A percentile compares a stretch with the other conserved stretches of the same genome.
Evolutionary conservation across 768 basidiomycete species (phyloP).

Genomic region (Porphyrellus cyaneotinctus): DNA sequence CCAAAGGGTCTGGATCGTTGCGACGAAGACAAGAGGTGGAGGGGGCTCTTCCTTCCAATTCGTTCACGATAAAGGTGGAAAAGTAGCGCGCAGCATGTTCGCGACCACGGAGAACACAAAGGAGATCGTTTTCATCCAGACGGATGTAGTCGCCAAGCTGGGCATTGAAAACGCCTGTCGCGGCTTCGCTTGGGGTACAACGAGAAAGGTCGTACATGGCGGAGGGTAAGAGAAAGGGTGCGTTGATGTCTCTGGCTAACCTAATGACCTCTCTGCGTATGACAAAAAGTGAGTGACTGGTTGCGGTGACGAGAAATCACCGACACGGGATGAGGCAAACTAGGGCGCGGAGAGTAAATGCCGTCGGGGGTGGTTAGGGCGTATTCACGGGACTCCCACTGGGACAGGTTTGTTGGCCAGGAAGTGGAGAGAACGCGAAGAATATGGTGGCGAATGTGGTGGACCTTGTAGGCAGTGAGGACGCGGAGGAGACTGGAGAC

Average conservation of each 20-base stretch:
- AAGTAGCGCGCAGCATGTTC: conserved; percentile 71
- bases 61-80: conserved; percentile 71
- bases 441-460: conserved; percentile 53
- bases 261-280: conserved; percentile 57
- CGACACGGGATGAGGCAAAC: conserved; percentile 67
- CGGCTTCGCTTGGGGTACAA: conserved; percentile 56
- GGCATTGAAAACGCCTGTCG: conserved; percentile 44
- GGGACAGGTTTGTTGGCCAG: conserved; percentile 60
- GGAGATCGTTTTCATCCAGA: conserved; percentile 49
- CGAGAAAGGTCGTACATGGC: conserved; percentile 82
- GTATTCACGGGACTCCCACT: conserved; percentile 69
- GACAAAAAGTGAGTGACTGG: conserved; percentile 4
- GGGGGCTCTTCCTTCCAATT: conserved; percentile 62
- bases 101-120: conserved; percentile 60
- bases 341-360: conserved; percentile 51
- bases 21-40: conserved; percentile 46
- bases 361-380: conserved; percentile 47
- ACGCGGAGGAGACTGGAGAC: conserved; percentile 58
- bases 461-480: conserved; percentile 60
- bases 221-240: conserved; percentile 59
- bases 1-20: conserved; percentile 42
- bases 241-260: conserved; percentile 53
- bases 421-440: conserved; percentile 46
- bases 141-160: conserved; percentile 37
- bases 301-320: conserved; percentile 22